These are phyloP conservation scores for Colletotrichum scovillei DNA, from an alignment of 2,329 filamentous ascomycete species.

Conservation along the genomic window DNA sequence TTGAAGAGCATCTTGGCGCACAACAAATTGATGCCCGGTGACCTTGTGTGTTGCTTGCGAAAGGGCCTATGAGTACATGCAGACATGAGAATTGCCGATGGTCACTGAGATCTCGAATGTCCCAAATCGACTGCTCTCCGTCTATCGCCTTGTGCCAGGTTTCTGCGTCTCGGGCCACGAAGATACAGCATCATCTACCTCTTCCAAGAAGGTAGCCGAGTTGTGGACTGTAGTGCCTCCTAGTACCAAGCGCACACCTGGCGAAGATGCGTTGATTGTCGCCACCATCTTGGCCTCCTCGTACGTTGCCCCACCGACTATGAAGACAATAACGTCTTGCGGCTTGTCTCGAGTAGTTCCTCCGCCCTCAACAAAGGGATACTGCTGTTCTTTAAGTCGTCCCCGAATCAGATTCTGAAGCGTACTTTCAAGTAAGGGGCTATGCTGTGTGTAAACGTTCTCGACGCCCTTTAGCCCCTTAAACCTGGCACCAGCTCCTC, in stretches of 20 bases:
- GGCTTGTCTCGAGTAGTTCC: slow-evolving; percentile 92
- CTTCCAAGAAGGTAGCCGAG: slow-evolving; percentile 86
- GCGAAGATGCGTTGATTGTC: slow-evolving; percentile 91
- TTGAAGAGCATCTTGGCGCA: background rate
- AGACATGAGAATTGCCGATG: background rate
- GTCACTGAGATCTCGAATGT: background rate
- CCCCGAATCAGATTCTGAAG: slow-evolving; percentile 95
- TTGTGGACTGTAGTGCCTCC: slow-evolving; percentile 92
- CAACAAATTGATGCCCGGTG: background rate
- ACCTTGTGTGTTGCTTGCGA: background rate
- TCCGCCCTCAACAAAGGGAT: slow-evolving; percentile 92
- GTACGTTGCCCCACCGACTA: slow-evolving; percentile 92
- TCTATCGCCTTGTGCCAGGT: slow-evolving; percentile 38
- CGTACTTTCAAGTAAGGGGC: slow-evolving; percentile 85
- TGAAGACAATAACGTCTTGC: slow-evolving; percentile 95
- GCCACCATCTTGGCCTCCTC: slow-evolving; percentile 97
- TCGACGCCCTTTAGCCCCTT: slow-evolving; percentile 97
- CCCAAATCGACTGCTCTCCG: background rate
- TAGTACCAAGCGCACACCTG: slow-evolving; percentile 88
- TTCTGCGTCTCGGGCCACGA: slow-evolving; percentile 79
- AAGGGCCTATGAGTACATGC: background rate
- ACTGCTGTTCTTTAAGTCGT: slow-evolving; percentile 84
- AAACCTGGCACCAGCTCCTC: slow-evolving; percentile 86
- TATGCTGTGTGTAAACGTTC: slow-evolving; percentile 99
- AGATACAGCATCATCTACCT: slow-evolving; percentile 88